Evolutionary conservation across 805 yeast genomes (phyloP), one percentile per base, ranked within the genome.

Genomic region (Spencermartinsiella europaea): DNA sequence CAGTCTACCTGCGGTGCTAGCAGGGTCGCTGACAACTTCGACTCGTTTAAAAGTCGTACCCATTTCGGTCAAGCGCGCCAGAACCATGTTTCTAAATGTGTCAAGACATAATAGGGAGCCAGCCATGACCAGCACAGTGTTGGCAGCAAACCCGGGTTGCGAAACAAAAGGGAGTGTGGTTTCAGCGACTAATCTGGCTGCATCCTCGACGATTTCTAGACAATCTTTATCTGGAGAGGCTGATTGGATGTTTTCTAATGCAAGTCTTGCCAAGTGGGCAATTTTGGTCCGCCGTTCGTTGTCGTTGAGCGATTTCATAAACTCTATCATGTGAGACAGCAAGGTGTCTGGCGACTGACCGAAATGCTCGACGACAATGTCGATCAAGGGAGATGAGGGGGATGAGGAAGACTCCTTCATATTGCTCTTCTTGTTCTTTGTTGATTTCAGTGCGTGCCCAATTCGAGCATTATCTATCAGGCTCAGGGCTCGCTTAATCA

Each of bases 91-190:
- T 27, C 44, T 34, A 40, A 38, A 53, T 2, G 12, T 16, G 17
- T 19, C 35, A 20, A 33, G 27, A 4, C 36, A 21, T 31, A 46
- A 27, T 36, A 54, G 43, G 8, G 58, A 52, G 14, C 58, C 58
- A 19, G 46, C 51, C 7, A 47, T 20, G 27, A 50, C 40, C 33
- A 54, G 46, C 16, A 53, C 38, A 3, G 49, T 14, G 21, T 27
- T 15, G 4, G 27, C 4, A 10, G 54, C 44, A 20, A 41, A 42
- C 15, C 48, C 38, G 4, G 41, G 33, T 10, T 42, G 42, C 8
- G 42, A 42, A 38, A 28, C 38, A 4, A 40, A n/a, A 21, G 49
- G 38, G 3, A 43, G 47, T 15, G 12, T n/a, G 3, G 41, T 34
- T n/a, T 38, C 14, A 2, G 38, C 44, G 33, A 51, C 36, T 12